Conservation (phyloP, 148 eudicot species). For the Spergularia marina region DNA sequence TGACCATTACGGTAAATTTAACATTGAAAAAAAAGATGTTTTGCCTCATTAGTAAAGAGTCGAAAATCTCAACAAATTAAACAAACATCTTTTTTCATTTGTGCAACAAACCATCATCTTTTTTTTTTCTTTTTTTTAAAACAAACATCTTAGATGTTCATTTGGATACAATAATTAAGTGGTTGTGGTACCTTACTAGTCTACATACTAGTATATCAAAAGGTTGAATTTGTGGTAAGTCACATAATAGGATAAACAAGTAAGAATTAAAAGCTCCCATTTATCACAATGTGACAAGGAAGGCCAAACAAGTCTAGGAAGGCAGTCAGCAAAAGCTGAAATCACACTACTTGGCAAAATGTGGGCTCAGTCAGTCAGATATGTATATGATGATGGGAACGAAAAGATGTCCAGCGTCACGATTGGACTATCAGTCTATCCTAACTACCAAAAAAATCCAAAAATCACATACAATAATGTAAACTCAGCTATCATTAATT, state of each 20-base stretch:
- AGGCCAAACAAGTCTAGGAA: slow-evolving; percentile 1
- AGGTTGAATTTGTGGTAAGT: neutral
- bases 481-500: neutral
- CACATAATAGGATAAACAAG: neutral
- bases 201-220: neutral
- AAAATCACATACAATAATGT: neutral
- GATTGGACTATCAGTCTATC: neutral
- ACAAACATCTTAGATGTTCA: no score
- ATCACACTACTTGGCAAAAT: slow-evolving; percentile 6
- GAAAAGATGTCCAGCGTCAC: slow-evolving; percentile 3
- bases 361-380: neutral
- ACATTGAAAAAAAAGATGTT: no score
- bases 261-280: neutral
- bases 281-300: neutral
- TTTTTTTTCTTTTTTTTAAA: no score
- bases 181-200: no score
- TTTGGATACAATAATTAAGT: no score
- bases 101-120: no score
- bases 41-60: no score
- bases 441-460: slow-evolving; percentile 2
- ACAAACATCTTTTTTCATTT: no score
- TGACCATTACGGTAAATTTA: no score
- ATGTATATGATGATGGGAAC: neutral
- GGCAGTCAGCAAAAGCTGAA: neutral
- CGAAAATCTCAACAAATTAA: no score